phyloP scores from a whole-genome alignment of 202 grass and related monocot genomes.

The Saccharum hybrid region DNA sequence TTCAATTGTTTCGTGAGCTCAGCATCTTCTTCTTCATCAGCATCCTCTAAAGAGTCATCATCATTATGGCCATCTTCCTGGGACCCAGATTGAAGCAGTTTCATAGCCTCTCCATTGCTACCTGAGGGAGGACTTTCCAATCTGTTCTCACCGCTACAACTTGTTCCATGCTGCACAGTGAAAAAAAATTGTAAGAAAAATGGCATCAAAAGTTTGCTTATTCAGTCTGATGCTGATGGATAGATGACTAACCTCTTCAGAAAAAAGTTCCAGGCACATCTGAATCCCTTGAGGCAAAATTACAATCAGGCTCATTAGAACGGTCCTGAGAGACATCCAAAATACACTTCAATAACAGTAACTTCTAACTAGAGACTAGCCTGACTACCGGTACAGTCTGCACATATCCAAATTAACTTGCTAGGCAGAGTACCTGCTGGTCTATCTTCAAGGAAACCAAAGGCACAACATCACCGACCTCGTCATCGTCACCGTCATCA shows the following conservation, averaged over 20 bases:
- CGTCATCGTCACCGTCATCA: background rate
- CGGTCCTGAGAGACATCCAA: constrained; percentile 15
- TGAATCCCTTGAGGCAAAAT: constrained; percentile 24
- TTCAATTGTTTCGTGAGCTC: constrained; percentile 60
- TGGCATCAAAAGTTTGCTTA: background rate
- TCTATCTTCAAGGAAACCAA: constrained; percentile 60
- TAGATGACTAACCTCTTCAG: constrained; percentile 39
- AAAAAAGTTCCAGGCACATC: constrained; percentile 8
- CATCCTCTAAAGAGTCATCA: constrained; percentile 37
- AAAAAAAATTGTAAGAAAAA: constrained; percentile 8
- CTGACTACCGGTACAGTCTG: background rate
- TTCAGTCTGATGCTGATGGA: background rate
- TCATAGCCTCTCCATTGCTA: constrained; percentile 15
- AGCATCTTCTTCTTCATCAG: constrained; percentile 48
- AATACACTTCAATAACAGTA: constrained; percentile 24
- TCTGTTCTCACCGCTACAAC: constrained; percentile 27
- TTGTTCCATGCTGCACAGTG: constrained; percentile 46
- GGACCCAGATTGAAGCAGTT: constrained; percentile 36
- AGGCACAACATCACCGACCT: constrained; percentile 44
- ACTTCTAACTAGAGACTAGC: constrained; percentile 11
- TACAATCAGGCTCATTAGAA: constrained; percentile 11
- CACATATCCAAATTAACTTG: background rate
- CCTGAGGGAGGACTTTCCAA: background rate
- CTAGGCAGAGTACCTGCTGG: constrained; percentile 63
- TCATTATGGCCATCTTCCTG: constrained; percentile 24